Base-by-base conservation (phyloP, 1,139 yeast species). In the Hanseniaspora sp. region DNA sequence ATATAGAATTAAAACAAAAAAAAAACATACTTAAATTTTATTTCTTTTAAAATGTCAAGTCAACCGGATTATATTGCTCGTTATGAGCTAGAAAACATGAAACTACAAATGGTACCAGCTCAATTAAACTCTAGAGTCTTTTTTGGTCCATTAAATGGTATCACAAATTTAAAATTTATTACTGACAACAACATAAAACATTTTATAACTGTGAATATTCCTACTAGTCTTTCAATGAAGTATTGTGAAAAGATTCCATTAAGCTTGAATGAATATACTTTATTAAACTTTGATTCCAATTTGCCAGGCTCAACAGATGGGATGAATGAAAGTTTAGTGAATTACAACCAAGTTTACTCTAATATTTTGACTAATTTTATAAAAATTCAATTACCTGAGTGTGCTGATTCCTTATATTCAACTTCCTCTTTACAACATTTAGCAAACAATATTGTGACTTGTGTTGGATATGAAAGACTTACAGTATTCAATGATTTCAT, bases 81-180 rank as follows among this genome's bases (percentile, higher is more conserved):
- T 28, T 54, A 54, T 28, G 56, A 54, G 43, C 51, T 54, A 8
- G 56, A 48, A 37, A 54, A 45, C 30, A 54, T 54, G 53, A 48
- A 48, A 29, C 35, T 40, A 7, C 56, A 54, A 15, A 48, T 54
- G 37, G 9, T 31, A 40, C 68, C 71, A 7, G 70, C 67, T 56
- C 66, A 62, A 51, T 51, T 69, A 34, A 62, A 67, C 29, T 61
- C 61, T 34, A 64, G 64, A 49, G 60, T 68, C 1, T 69, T 68
- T 63, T 59, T 68, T 40, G 71, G 73, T 3, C 70, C 72, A 3
- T 54, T 69, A 39, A 65, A 68, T 58, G 59, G 69, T 0, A 60
- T 69, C 9, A 66, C 68, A 0, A 69, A 68, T 57, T 57, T 58
- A 17, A 63, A 62, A 2, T 65, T 67, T 57, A 63, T 65, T 54